phyloP scores from a whole-genome alignment of 352 stramenopile species.

The Phytophthora niederhauseri region DNA sequence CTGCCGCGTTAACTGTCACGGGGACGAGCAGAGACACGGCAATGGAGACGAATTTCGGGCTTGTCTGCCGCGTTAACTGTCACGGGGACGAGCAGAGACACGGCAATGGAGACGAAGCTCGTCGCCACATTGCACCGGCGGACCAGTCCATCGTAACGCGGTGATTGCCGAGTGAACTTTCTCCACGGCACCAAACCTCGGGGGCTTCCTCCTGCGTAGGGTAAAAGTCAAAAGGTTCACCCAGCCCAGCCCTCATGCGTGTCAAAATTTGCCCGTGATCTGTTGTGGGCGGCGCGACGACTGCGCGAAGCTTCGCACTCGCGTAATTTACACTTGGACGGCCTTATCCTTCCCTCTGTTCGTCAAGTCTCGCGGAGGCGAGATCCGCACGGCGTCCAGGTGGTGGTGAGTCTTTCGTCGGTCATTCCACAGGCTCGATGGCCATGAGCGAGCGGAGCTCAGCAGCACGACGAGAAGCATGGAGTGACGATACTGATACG shows the following conservation, averaged over 20 bases:
- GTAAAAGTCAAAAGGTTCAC: conserved; percentile 20
- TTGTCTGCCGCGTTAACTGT: conserved; percentile 29
- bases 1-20: conserved; percentile 26
- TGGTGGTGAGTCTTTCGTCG: not conserved
- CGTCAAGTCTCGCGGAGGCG: not conserved
- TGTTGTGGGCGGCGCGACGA: conserved; percentile 14
- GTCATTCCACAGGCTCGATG: not conserved
- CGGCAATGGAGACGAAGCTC: conserved; percentile 11
- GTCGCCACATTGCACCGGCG: conserved; percentile 13
- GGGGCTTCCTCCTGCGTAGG: conserved; percentile 5
- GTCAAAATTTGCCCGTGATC: conserved; percentile 39
- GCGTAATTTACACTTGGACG: conserved; percentile 3
- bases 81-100: conserved; percentile 28
- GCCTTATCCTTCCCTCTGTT: conserved; percentile 5
- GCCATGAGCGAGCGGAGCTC: not conserved
- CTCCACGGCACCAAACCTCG: conserved; percentile 16
- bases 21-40: conserved; percentile 24
- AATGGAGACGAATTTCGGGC: conserved; percentile 16
- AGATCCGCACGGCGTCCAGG: not conserved
- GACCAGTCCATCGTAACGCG: conserved; percentile 4
- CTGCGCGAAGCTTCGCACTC: not conserved
- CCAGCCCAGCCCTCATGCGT: not conserved
- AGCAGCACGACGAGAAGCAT: not conserved
- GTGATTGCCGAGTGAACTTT: conserved; percentile 23
- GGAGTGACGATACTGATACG: conserved; percentile 11